Evolutionary conservation across 2,329 filamentous ascomycete genomes (phyloP).

Genomic region (Plenodomus lindquistii): DNA sequence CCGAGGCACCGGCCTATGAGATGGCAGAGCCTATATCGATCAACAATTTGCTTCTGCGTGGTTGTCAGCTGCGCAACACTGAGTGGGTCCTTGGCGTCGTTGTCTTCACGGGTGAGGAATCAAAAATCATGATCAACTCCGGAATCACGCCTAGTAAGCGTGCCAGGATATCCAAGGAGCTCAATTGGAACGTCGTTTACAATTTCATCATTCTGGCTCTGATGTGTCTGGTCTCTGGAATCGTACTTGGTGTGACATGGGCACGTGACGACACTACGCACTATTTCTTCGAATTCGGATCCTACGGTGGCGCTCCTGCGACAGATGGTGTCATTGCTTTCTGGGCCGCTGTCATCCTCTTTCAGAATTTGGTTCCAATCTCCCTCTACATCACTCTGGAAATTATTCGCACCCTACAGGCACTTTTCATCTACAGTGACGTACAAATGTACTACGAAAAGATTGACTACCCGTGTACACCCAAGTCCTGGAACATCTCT

Average conservation of each 20-base stretch:
- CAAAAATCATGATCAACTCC: conserved; percentile 99
- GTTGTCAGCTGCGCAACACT: conserved; percentile 91
- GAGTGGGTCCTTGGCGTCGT: conserved; percentile 95
- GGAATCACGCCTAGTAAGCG: conserved; percentile 95
- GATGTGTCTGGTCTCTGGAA: conserved; percentile 85
- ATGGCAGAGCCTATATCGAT: conserved; percentile 94
- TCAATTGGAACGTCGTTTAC: conserved; percentile 97
- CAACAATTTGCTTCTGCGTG: conserved; percentile 92
- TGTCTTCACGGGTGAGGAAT: conserved; percentile 91
- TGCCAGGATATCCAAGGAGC: conserved; percentile 83
- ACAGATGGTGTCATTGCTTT: conserved; percentile 95
- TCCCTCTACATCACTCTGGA: conserved; percentile 97
- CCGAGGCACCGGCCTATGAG: conserved; percentile 65
- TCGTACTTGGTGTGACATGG: conserved; percentile 86
- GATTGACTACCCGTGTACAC: conserved; percentile 91
- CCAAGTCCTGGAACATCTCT: conserved; percentile 98
- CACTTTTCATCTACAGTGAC: conserved; percentile 97
- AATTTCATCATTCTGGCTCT: conserved; percentile 88
- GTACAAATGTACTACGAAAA: conserved; percentile 95
- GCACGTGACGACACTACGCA: conserved; percentile 72
- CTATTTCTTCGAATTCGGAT: conserved; percentile 81
- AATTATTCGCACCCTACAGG: conserved; percentile 90
- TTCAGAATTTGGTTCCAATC: conserved; percentile 98
- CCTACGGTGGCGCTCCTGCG: conserved; percentile 71
- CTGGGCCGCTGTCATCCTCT: conserved; percentile 91